Evolutionary conservation across 805 yeast genomes (phyloP), one percentile per base, ranked within the genome.

Genomic region (Lipomyces starkeyi): DNA sequence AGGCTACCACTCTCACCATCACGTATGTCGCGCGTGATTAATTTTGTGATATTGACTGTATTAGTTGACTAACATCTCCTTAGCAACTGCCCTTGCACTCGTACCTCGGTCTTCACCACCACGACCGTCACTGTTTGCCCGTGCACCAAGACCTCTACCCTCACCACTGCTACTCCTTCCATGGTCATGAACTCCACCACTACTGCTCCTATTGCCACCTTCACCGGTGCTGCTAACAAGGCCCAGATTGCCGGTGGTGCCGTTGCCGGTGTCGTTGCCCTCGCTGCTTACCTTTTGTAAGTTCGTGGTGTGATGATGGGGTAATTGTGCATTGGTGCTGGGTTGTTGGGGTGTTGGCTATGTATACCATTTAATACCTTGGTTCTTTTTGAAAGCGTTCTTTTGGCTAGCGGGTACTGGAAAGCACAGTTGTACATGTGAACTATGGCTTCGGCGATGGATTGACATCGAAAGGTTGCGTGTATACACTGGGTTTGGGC

Each of bases 1-100:
- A 80, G 76, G 87, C 94, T 70, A 89, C 94, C 79, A 91, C 96
- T 74, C 80, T 91, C 76, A 91, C 95, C 79, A 85, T 91, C 86
- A 89, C 96, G 68, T 67, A 67, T 25, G 70, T 67, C 20, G 22
- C 13, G 22, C 25, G 20, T 47, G 14, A 5, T 17, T n/a, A 6
- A 0, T 43, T 17, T 57, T 11, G 57, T 25, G 11, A 25, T 14
- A 1, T 34, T 8, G 27, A 7, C 32, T 20, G 43, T 8, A 7
- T 14, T 60, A 17, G 5, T 37, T 22, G n/a, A 20, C 29, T 59
- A n/a, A 57, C 58, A 25, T 40, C 5, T 60, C 17, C 0, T 20
- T 52, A 67, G 70, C 76, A 89, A 91, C 84, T 88, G 91, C 81
- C 93, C 93, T 78, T 91, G 97, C 84, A 90, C 94, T 77, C 76